These are phyloP conservation scores for Climacium dendroides DNA, from an alignment of 225 moss, liverwort and hornwort species.

Conservation along the genomic window DNA sequence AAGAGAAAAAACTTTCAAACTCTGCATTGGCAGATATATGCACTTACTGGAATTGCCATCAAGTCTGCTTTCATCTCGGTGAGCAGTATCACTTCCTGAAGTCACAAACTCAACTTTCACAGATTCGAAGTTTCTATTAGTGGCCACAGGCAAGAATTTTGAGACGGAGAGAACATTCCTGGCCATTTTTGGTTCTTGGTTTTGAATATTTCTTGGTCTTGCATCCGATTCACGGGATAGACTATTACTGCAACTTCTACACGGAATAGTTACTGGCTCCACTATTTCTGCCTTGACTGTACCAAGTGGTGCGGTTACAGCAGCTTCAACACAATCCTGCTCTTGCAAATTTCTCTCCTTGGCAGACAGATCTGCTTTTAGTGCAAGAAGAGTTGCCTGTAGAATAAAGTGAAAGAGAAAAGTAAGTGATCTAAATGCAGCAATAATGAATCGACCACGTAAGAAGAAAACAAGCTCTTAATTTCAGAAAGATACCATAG, in stretches of 20 bases:
- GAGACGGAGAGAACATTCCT: neutral
- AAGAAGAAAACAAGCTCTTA: neutral
- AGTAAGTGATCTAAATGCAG: neutral
- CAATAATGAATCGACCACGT: neutral
- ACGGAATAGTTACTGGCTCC: neutral
- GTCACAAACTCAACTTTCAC: conserved; percentile 7
- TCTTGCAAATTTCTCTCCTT: conserved; percentile 7
- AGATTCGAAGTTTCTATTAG: neutral
- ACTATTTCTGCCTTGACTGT: neutral
- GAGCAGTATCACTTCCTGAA: neutral
- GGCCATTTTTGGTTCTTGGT: neutral
- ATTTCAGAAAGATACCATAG: neutral
- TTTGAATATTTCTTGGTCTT: neutral
- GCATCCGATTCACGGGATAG: neutral
- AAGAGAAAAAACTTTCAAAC: neutral
- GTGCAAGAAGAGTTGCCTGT: conserved; percentile 17
- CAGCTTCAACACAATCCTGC: neutral
- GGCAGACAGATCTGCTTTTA: conserved; percentile 10
- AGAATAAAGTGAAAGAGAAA: neutral
- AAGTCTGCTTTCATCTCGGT: neutral
- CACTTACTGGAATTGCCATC: conserved; percentile 3
- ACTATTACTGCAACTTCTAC: neutral
- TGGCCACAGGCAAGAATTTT: neutral
- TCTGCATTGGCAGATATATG: neutral
- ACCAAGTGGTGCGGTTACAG: neutral